A percentile compares a stretch with the other conserved stretches of the same genome.
Conservation (phyloP, 2,329 filamentous ascomycete genomes). For the Coniella lustricola region DNA sequence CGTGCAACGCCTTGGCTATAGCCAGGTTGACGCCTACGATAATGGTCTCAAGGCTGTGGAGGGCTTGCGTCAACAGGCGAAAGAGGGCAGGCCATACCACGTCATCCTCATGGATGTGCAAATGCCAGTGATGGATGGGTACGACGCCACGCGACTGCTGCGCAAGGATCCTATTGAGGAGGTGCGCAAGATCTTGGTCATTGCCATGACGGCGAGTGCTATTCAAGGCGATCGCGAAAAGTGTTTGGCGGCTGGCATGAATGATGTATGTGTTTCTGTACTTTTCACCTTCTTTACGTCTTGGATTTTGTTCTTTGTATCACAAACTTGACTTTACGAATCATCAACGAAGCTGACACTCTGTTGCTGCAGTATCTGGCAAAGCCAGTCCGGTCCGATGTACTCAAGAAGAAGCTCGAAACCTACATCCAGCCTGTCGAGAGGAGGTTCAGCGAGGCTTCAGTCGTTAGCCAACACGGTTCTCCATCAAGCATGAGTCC, state of each 20-base stretch:
- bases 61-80: conserved; percentile 66
- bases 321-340: neutral
- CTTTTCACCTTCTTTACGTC: neutral
- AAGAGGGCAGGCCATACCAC: conserved; percentile 72
- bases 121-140: conserved; percentile 90
- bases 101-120: conserved; percentile 93
- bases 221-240: conserved; percentile 94
- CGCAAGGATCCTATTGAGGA: conserved; percentile 68
- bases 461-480: conserved; percentile 8
- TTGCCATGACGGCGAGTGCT: conserved; percentile 93
- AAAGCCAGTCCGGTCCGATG: conserved; percentile 85
- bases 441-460: conserved; percentile 14
- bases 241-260: conserved; percentile 89
- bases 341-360: neutral
- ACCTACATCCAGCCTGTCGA: conserved; percentile 40
- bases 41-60: conserved; percentile 86
- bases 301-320: neutral
- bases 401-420: conserved; percentile 75
- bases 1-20: conserved; percentile 76
- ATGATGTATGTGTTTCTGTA: neutral
- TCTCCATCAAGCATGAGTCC: conserved; percentile 16
- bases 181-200: conserved; percentile 80
- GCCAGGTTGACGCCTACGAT: conserved; percentile 75
- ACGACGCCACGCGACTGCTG: conserved; percentile 80
- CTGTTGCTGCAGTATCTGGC: conserved; percentile 77